phyloP scores from a whole-genome alignment of 805 yeast species.

The Groenewaldozyma salmanticensis region DNA sequence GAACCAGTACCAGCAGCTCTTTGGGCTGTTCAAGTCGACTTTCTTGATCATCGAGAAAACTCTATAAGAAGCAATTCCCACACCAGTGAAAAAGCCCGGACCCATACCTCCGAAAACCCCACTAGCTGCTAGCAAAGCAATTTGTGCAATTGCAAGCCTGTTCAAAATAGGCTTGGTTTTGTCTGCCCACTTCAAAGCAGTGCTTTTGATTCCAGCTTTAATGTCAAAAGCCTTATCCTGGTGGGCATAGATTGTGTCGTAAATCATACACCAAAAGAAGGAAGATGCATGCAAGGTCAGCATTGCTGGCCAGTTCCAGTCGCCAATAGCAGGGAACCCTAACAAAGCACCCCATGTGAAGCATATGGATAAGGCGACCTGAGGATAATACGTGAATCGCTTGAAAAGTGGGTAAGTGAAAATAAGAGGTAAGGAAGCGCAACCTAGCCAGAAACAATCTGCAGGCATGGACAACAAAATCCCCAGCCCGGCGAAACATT shows the following conservation, averaged over 20 bases:
- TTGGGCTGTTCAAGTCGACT: conserved; percentile 74
- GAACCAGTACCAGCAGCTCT: conserved; percentile 76
- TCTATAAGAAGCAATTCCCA: conserved; percentile 59
- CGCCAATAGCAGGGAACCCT: conserved; percentile 95
- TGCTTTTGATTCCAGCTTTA: conserved; percentile 85
- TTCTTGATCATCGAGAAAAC: conserved; percentile 55
- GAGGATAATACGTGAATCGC: conserved; percentile 94
- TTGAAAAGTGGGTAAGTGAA: conserved; percentile 88
- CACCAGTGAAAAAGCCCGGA: conserved; percentile 65
- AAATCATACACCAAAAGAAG: conserved; percentile 87
- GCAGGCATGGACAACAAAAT: conserved; percentile 65
- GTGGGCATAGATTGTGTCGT: conserved; percentile 95
- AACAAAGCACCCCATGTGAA: conserved; percentile 91
- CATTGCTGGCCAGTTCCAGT: conserved; percentile 69
- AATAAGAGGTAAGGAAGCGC: conserved; percentile 69
- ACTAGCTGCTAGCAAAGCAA: conserved; percentile 51
- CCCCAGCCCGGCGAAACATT: conserved; percentile 62
- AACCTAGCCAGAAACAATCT: conserved; percentile 75
- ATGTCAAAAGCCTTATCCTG: conserved; percentile 89
- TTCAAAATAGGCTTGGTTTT: conserved; percentile 61
- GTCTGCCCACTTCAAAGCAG: conserved; percentile 92
- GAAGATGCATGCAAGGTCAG: conserved; percentile 67
- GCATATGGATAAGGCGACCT: conserved; percentile 65
- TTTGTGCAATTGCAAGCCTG: conserved; percentile 58
- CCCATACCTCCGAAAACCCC: conserved; percentile 77